phyloP scores from a whole-genome alignment of 2,329 filamentous ascomycete genomes.

The Colletotrichum simmondsii region DNA sequence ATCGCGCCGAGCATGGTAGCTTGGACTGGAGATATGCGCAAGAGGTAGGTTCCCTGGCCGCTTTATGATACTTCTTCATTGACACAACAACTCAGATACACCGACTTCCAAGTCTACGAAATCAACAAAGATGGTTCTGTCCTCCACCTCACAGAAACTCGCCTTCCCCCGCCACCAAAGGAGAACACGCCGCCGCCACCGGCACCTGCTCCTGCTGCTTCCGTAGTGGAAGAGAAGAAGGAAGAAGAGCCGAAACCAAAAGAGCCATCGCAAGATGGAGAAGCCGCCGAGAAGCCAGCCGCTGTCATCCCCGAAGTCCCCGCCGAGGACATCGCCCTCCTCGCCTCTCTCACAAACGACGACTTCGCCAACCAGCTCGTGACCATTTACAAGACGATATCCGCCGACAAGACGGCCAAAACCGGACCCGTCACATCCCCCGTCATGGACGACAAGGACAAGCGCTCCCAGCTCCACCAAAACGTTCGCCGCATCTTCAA shows the following conservation, averaged over 20 bases:
- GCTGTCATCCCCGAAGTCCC: conserved; percentile 37
- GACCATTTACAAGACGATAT: conserved; percentile 49
- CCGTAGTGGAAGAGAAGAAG: conserved; percentile 33
- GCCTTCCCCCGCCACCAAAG: conserved; percentile 24
- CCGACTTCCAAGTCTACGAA: conserved; percentile 93
- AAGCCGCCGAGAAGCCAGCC: conserved; percentile 41
- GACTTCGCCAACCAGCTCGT: conserved; percentile 53
- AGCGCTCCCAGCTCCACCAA: conserved; percentile 62
- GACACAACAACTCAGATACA: conserved; percentile 68
- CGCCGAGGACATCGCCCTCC: conserved; percentile 45
- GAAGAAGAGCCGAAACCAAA: conserved; percentile 32
- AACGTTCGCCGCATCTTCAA: conserved; percentile 83
- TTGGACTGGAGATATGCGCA: conserved; percentile 36
- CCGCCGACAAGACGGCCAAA: conserved; percentile 44
- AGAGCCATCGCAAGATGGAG: conserved; percentile 33
- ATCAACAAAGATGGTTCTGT: conserved; percentile 81
- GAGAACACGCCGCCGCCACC: conserved; percentile 19
- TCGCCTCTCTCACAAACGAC: conserved; percentile 52
- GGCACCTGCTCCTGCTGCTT: background rate
- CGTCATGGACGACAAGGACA: conserved; percentile 54
- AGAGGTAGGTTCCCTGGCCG: conserved; percentile 13
- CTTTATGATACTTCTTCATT: too few relatives aligned
- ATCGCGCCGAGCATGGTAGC: conserved; percentile 34
- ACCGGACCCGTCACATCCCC: conserved; percentile 50
- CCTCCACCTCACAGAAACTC: conserved; percentile 68